These are phyloP conservation scores for Castanea sativa DNA, from an alignment of 306 rosid species.

Conservation along the genomic window DNA sequence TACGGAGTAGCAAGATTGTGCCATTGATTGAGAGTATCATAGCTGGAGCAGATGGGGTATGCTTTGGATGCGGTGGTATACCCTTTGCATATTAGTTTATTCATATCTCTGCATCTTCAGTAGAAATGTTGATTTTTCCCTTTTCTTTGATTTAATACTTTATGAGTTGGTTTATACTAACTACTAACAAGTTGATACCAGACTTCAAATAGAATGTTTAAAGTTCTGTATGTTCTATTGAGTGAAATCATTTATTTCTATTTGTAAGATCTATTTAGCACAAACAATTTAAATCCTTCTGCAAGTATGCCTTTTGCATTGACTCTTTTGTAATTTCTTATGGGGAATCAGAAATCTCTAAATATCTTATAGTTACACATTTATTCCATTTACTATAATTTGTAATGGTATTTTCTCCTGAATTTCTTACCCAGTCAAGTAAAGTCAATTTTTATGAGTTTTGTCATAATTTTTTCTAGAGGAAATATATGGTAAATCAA, in stretches of 20 bases:
- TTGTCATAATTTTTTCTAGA: neutral
- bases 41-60: slow-evolving; percentile 87
- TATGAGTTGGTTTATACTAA: neutral
- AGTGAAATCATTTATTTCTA: neutral
- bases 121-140: neutral
- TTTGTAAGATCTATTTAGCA: neutral
- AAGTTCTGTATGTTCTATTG: neutral
- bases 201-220: neutral
- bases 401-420: neutral
- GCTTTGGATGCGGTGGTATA: slow-evolving; percentile 30
- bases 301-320: neutral
- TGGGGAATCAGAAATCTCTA: neutral
- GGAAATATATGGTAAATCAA: no score
- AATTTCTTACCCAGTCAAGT: neutral
- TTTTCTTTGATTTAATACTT: neutral
- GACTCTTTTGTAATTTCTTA: neutral
- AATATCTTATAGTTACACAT: neutral
- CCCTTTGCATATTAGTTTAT: slow-evolving; percentile 24
- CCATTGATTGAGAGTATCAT: slow-evolving; percentile 85
- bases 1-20: slow-evolving; percentile 78
- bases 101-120: slow-evolving; percentile 12
- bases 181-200: neutral
- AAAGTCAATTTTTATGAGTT: neutral
- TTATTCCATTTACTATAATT: neutral
- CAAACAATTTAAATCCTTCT: neutral